Evolutionary conservation across 768 basidiomycete genomes (phyloP), one percentile per base, ranked within the genome.

Genomic region (Mycena galopus): DNA sequence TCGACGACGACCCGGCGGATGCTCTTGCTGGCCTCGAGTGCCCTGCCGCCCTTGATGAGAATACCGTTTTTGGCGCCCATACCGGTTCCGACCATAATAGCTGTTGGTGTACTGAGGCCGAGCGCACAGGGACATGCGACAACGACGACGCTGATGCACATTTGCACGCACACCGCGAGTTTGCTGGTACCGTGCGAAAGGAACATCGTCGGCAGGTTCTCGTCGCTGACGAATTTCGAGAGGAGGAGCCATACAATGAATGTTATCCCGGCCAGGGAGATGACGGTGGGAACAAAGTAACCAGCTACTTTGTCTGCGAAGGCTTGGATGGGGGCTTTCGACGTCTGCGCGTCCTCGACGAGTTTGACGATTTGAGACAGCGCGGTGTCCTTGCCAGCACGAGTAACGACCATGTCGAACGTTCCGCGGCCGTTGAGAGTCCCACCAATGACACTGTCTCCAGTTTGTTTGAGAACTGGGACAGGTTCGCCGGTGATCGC

Each of bases 41-140:
- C 97, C 17, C 94, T 88, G 2, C 97, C 98, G 25, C 98, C 97
- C 80, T 99, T 99, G 90, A 99, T 99, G 56, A 99, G 84, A 70
- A 99, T 99, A 0, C 98, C 97, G 77, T 99, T 97, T 84, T 94
- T 89, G 11, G 98, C 98, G 2, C 98, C 98, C 67, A 99, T 91
- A 1, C 98, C 98, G 0, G 97, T 99, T 21, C 98, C 98, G 35
- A 99, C 98, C 98, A 99, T 99, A 82, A 99, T 96, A 2, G 97
- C 98, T 0, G 98, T 99, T 1, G 98, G 98, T 0, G 97, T 99
- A 66, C 95, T 95, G 69, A 99, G 88, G 6, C 97, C 98, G 37
- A 99, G 88, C 0, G 98, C 97, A 80, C 98, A 99, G 0, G 98
- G 98, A 81, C 98, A 99, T 25, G 98, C 97, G 62, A 99, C 96